phyloP scores from a whole-genome alignment of 352 stramenopile species.

The Pythium scleroteichum region DNA sequence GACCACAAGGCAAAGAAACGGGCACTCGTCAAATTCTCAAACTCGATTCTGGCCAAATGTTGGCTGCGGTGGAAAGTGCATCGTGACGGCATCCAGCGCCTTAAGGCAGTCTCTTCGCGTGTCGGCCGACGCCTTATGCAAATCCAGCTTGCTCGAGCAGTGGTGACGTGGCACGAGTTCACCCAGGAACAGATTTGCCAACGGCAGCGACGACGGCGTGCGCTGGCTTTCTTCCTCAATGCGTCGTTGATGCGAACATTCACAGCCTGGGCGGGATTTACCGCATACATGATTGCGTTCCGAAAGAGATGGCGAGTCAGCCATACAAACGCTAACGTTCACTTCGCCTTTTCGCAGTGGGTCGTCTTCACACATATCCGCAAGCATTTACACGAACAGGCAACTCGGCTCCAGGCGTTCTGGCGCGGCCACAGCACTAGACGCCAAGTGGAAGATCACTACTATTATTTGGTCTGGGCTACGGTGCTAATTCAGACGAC shows the following conservation, averaged over 20 bases:
- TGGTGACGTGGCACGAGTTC: conserved; percentile 72
- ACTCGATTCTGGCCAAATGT: conserved; percentile 61
- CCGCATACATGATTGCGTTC: conserved; percentile 42
- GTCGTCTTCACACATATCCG: conserved; percentile 37
- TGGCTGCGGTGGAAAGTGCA: conserved; percentile 56
- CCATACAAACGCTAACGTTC: conserved; percentile 51
- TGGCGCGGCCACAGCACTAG: conserved; percentile 57
- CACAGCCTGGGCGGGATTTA: conserved; percentile 44
- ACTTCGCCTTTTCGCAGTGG: conserved; percentile 56
- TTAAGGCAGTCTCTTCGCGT: conserved; percentile 44
- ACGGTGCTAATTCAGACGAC: conserved; percentile 67
- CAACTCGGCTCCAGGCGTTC: conserved; percentile 54
- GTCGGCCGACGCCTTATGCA: conserved; percentile 48
- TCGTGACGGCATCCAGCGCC: conserved; percentile 38
- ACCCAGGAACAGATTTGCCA: conserved; percentile 48
- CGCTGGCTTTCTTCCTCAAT: conserved; percentile 67
- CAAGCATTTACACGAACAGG: conserved; percentile 34
- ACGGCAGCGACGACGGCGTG: conserved; percentile 51
- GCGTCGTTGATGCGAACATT: conserved; percentile 61
- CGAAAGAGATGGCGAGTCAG: conserved; percentile 43
- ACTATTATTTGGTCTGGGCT: conserved; percentile 62
- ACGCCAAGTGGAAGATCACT: conserved; percentile 56
- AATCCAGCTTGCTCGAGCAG: conserved; percentile 39
- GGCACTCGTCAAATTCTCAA: conserved; percentile 61
- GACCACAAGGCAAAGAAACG: conserved; percentile 54